These are phyloP conservation scores for Colletotrichum simmondsii DNA, from an alignment of 2,329 filamentous ascomycete species.

Conservation along the genomic window DNA sequence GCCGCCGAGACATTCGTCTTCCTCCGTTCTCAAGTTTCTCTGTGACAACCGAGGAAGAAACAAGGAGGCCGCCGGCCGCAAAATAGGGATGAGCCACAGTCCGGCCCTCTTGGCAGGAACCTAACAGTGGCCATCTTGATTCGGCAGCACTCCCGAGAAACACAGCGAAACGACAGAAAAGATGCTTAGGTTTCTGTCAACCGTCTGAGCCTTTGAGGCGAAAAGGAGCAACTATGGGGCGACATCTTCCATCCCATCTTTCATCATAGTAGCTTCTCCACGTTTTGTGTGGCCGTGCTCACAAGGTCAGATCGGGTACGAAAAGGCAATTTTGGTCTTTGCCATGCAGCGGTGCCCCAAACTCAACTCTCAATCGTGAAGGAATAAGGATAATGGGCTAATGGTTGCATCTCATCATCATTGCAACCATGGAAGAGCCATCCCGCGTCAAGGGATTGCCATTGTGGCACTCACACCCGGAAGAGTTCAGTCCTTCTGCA, in stretches of 20 bases:
- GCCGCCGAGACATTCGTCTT: conserved; percentile 23
- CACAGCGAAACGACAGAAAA: neutral
- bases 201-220: neutral
- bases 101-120: conserved; percentile 22
- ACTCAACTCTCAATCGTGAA: neutral
- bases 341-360: neutral
- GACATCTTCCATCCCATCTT: neutral
- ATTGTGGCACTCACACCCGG: neutral
- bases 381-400: neutral
- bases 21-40: neutral
- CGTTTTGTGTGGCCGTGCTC: conserved; percentile 12
- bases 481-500: neutral
- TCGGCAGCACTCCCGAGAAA: neutral
- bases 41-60: neutral
- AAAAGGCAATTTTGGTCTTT: neutral
- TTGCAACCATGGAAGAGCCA: neutral
- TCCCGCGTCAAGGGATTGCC: neutral
- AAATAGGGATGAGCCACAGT: conserved; percentile 23
- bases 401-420: conserved; percentile 1
- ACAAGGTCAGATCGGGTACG: neutral
- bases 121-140: neutral
- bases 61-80: conserved; percentile 23
- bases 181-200: neutral
- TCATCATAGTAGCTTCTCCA: conserved; percentile 10
- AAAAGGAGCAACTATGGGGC: neutral